Evolutionary conservation across 1,139 yeast genomes (phyloP), one percentile per base, ranked within the genome.

Genomic region (Suhomyces anneliseae): DNA sequence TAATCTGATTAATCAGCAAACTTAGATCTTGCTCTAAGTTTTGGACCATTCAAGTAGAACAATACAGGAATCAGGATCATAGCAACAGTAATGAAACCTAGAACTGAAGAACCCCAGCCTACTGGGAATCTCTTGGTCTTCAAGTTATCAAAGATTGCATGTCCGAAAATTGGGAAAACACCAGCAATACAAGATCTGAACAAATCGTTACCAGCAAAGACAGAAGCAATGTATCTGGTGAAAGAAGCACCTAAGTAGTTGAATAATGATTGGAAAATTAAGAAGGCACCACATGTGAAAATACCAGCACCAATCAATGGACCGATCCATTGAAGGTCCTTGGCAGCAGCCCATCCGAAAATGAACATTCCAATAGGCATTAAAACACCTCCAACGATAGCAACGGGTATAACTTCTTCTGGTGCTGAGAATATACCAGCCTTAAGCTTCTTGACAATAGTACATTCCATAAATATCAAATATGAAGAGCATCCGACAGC

Each of bases 161-260:
- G 61, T 5, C 83, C 86, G 58, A 83, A 82, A 42, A 83, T 64
- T 35, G 89, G 88, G 70, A 83, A 83, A 3, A 78, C 79, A 32
- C 82, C 82, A 0, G 84, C 88, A 59, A 79, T 69, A 2, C 68
- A 65, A 2, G 83, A 73, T 54, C 87, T 70, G 53, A 73, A 71
- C 45, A 81, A 66, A 10, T 74, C 80, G 55, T 80, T 81, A 24
- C 81, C 76, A 2, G 85, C 85, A 60, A 78, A 81, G 5, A 79
- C 84, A 6, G 85, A 79, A 0, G 86, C 87, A 57, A 78, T 61
- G 55, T 70, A 74, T 41, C 68, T 61, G 42, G 60, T 65, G 57
- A 70, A 76, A 2, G 68, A 64, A 54, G 58, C 57, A 5, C 69
- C 63, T 54, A 69, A 56, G 50, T 68, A 69, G 53, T 67, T 67